A percentile compares a stretch with the other conserved stretches of the same genome.
phyloP scores from a whole-genome alignment of 805 yeast genomes.

The Wickerhamomyces ciferrii region DNA sequence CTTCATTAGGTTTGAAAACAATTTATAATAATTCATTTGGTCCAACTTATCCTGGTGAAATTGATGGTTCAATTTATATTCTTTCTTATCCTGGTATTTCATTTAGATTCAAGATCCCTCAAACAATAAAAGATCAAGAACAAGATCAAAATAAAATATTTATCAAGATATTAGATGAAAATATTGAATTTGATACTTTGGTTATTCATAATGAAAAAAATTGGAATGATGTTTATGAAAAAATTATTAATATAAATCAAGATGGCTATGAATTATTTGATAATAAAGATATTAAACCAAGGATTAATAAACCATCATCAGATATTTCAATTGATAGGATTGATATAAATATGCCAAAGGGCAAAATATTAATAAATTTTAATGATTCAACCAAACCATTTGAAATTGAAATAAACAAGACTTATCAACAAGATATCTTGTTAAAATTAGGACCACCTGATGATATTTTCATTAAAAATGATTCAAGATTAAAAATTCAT shows the following conservation, averaged over 20 bases:
- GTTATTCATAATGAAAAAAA: slow-evolving; percentile 9
- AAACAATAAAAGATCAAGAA: slow-evolving; percentile 4
- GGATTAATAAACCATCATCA: not conserved
- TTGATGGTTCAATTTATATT: slow-evolving; percentile 14
- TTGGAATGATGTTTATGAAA: slow-evolving; percentile 21
- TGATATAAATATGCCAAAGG: slow-evolving; percentile 5
- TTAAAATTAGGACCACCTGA: slow-evolving; percentile 52
- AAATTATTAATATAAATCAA: slow-evolving; percentile 4
- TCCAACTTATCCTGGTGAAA: slow-evolving; percentile 53
- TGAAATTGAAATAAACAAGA: slow-evolving; percentile 30
- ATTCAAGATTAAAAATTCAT: slow-evolving; percentile 35
- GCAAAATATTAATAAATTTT: slow-evolving; percentile 21
- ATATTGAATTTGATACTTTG: slow-evolving; percentile 7
- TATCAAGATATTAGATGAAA: slow-evolving; percentile 4
- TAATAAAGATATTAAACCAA: not conserved
- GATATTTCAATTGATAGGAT: slow-evolving; percentile 2
- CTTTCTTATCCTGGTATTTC: slow-evolving; percentile 54
- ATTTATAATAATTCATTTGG: slow-evolving; percentile 56
- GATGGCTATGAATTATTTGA: slow-evolving; percentile 7
- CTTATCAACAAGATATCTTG: slow-evolving; percentile 45
- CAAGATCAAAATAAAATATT: slow-evolving; percentile 5
- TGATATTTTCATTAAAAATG: slow-evolving; percentile 41
- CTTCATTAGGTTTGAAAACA: slow-evolving; percentile 32
- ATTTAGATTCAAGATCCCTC: slow-evolving; percentile 34
- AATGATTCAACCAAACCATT: slow-evolving; percentile 11